phyloP scores from a whole-genome alignment of 805 yeast genomes.

The Starmerella geochares region DNA sequence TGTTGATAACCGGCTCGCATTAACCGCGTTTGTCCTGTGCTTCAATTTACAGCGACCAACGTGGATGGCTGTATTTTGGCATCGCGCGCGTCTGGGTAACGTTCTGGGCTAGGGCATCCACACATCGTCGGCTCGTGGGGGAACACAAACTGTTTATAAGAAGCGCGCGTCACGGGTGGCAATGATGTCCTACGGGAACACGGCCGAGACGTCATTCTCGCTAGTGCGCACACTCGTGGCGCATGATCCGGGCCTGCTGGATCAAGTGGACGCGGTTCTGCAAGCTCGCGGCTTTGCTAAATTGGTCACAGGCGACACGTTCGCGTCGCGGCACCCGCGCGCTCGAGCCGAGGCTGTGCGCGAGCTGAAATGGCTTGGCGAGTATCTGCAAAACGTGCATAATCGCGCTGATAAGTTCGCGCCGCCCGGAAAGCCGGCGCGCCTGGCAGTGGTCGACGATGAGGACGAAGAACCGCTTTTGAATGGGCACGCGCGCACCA shows the following conservation, averaged over 20 bases:
- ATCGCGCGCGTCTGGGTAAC: too few relatives aligned
- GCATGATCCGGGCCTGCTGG: background rate
- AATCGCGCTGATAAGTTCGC: conserved; percentile 5
- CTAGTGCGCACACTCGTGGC: conserved; percentile 12
- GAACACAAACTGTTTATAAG: too few relatives aligned
- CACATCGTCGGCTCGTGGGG: too few relatives aligned
- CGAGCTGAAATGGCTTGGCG: conserved; percentile 15
- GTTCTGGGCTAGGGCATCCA: background rate
- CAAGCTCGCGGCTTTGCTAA: background rate
- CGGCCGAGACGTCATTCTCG: conserved; percentile 13
- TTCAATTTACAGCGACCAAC: too few relatives aligned
- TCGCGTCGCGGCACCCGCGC: background rate
- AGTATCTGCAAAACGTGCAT: conserved; percentile 7
- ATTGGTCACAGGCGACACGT: background rate
- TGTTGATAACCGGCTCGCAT: too few relatives aligned
- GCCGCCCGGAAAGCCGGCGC: background rate
- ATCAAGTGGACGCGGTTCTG: conserved; percentile 10
- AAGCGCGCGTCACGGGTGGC: background rate
- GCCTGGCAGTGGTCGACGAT: background rate
- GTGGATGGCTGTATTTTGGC: too few relatives aligned
- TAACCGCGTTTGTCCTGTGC: too few relatives aligned
- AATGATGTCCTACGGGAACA: conserved; percentile 17
- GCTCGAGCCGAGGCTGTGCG: conserved; percentile 11
- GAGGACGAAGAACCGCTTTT: conserved; percentile 1
- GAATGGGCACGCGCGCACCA: background rate